A percentile compares a stretch with the other conserved stretches of the same genome.
phyloP scores from a whole-genome alignment of 164 flowering plant genomes.

The Cinnamomum micranthum region DNA sequence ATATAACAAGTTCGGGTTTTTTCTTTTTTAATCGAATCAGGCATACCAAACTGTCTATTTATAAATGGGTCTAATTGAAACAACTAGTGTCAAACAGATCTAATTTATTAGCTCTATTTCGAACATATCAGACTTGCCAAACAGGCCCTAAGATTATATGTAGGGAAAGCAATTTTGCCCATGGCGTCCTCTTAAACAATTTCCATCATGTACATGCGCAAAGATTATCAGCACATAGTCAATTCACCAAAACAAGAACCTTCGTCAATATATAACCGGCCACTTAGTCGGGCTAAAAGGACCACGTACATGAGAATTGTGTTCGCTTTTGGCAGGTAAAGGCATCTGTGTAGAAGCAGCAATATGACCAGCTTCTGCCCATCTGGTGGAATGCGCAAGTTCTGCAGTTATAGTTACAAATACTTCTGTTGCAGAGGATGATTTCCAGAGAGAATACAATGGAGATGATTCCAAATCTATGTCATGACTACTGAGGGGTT shows the following conservation, averaged over 20 bases:
- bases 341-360: conserved; percentile 65
- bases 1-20: too few species aligned
- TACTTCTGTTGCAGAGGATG: conserved; percentile 52
- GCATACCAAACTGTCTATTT: too few species aligned
- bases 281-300: conserved; percentile 1
- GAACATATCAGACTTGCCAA: too few species aligned
- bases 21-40: too few species aligned
- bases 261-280: neutral
- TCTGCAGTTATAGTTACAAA: conserved; percentile 61
- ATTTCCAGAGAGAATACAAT: conserved; percentile 58
- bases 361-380: conserved; percentile 84
- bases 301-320: conserved; percentile 15
- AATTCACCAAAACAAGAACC: too few species aligned
- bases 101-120: too few species aligned
- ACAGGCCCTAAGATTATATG: neutral
- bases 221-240: too few species aligned
- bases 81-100: too few species aligned
- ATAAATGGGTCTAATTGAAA: too few species aligned
- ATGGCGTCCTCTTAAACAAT: neutral
- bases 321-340: conserved; percentile 50
- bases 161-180: neutral
- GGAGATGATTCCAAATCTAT: conserved; percentile 64
- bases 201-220: too few species aligned
- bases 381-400: conserved; percentile 54
- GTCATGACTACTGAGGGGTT: conserved; percentile 58